Base-by-base conservation (phyloP, 768 basidiomycete species). In the Collybia mongolica region DNA sequence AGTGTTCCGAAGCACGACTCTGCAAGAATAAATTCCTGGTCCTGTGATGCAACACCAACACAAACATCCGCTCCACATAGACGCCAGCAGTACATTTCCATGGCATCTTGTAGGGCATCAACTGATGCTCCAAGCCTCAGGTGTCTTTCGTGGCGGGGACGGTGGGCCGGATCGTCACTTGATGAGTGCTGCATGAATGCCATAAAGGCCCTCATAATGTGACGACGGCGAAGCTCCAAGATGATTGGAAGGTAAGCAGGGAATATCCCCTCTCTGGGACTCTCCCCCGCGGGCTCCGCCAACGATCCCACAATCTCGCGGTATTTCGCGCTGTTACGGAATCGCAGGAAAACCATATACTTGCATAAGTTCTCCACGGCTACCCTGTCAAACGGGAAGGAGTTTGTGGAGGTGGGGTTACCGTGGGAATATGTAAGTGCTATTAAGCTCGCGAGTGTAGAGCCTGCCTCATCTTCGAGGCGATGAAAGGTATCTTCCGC, bases 331-430 rank as follows among this genome's bases (percentile, higher is more conserved):
- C 79, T 75, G 51, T 84, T 84, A 12, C 82, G 69, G 53, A 80
- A 84, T n/a, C 81, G 74, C 0, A 84, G 64, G 54, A 84, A 82
- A 9, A 75, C 65, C 39, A 83, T 71, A 58, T 76, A 83, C 51
- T 73, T 75, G 8, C 76, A 69, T 1, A 84, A 53, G n/a, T 60
- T 60, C 35, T 75, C 71, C 12, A 73, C 52, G 4, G 60, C 60
- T 14, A 53, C 54, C 7, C 61, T 61, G 40, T 67, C 61, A 29
- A 72, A 58, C 0, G 60, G 55, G 24, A 72, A 54, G 2, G 65
- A 59, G n/a, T 51, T 62, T 39, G 62, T 63, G 43, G 56, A 57
- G 17, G 55, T 51, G 4, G 59, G 57, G 23, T 58, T 59, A 15
- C 56, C 65, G 19, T 52, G 54, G 57, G 60, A 57, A 47, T 65